Evolutionary conservation across 805 yeast genomes (phyloP), one percentile per base, ranked within the genome.

Genomic region (Wickerhamiella bombiphila): DNA sequence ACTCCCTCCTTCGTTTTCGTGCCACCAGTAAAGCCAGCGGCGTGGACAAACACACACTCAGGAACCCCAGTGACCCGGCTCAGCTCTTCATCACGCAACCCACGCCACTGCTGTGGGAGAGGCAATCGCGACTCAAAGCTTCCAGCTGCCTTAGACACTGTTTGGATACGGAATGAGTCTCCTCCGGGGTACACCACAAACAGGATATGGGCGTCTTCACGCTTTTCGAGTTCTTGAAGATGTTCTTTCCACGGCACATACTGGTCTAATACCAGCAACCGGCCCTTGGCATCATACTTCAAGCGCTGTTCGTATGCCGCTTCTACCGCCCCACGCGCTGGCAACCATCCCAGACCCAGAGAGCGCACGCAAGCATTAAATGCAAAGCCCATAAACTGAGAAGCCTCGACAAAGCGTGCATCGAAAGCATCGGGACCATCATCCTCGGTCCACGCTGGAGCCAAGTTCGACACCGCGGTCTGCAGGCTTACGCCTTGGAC

Each of bases 191-290:
- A 88, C 39, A 91, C 61, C 2, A 83, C 93, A 55, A 81, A 88
- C 41, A 79, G 63, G 33, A 76, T 72, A 40, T 65, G 62, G 21
- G 76, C 77, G 11, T 28, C 29, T 13, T 35, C 36, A 29, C 46
- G 40, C 46, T 69, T 60, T 58, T 91, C 95, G 41, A 81, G 64
- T 15, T 65, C 63, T 56, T 73, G 82, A 35, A 88, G 64, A 56
- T 91, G 97, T 54, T 83, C 95, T 57, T 85, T 86, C 98, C 98
- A 91, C 34, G 94, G 94, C 37, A 82, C 80, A 55, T 79, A 82
- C 43, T 70, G 69, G n/a, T 70, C 74, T 43, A 91, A 66, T 3
- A 80, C 68, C 8, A 91, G 50, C 32, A 88, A 75, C 44, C 76
- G 72, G 29, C 95, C 95, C 18, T 78, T 68, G 39, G 59, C 44